phyloP scores from a whole-genome alignment of 495 filamentous ascomycete genomes.

The Neurospora sublineolata region DNA sequence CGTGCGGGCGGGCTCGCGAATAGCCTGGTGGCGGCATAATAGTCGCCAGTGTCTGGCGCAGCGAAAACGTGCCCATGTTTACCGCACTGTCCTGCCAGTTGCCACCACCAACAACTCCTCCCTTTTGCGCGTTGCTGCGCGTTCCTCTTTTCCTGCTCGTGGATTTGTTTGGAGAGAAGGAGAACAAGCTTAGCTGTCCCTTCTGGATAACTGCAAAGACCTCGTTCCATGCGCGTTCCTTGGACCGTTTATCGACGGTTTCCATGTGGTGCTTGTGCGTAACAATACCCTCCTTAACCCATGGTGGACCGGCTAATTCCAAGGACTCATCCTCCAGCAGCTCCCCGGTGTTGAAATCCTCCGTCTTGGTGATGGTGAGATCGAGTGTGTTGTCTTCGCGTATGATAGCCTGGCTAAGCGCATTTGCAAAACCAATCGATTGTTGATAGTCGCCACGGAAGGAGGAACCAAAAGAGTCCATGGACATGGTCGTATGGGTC shows the following conservation, averaged over 20 bases:
- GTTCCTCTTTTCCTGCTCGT: constrained; percentile 55
- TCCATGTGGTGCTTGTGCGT: constrained; percentile 96
- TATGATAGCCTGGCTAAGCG: constrained; percentile 91
- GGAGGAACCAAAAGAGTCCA: constrained; percentile 74
- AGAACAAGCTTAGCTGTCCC: constrained; percentile 91
- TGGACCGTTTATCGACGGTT: constrained; percentile 76
- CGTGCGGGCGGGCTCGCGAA: constrained; percentile 78
- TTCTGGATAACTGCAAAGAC: constrained; percentile 97
- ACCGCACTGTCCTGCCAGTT: constrained; percentile 97
- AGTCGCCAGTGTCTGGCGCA: constrained; percentile 87
- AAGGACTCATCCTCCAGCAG: constrained; percentile 85
- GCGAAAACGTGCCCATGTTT: constrained; percentile 70
- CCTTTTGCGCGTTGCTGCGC: constrained; percentile 26
- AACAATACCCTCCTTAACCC: constrained; percentile 93
- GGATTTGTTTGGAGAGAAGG: constrained; percentile 69
- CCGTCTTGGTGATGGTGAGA: constrained; percentile 40
- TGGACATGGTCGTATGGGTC: constrained; percentile 79
- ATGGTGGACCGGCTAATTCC: constrained; percentile 82
- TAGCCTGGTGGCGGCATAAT: constrained; percentile 84
- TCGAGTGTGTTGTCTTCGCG: constrained; percentile 64
- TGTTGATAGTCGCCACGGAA: constrained; percentile 82
- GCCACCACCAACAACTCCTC: constrained; percentile 74
- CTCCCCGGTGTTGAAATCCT: constrained; percentile 46
- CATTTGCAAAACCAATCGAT: constrained; percentile 95
- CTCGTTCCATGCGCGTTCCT: constrained; percentile 86